A percentile compares a stretch with the other conserved stretches of the same genome.
phyloP scores from a whole-genome alignment of 345 rosid species.

The Gossypium stocksii region DNA sequence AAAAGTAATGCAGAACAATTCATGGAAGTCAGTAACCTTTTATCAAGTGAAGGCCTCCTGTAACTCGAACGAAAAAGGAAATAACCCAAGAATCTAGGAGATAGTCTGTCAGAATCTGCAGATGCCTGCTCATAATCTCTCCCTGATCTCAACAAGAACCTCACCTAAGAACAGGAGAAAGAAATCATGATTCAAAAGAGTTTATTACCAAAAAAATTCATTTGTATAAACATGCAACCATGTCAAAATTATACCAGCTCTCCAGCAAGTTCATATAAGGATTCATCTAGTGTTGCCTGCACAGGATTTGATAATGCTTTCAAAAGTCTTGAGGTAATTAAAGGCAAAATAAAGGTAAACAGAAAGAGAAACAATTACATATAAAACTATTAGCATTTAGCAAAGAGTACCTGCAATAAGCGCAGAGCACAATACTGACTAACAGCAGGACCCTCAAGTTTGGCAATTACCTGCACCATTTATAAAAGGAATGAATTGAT shows the following conservation, averaged over 20 bases:
- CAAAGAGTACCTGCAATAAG: conserved; percentile 61
- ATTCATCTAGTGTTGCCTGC: conserved; percentile 97
- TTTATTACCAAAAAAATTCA: conserved; percentile 10
- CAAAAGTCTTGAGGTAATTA: conserved; percentile 15
- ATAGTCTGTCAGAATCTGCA: conserved; percentile 63
- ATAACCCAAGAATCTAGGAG: conserved; percentile 87
- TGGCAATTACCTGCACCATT: conserved; percentile 75
- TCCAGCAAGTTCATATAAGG: conserved; percentile 97
- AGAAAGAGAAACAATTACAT: neutral
- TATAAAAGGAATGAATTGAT: conserved; percentile 8
- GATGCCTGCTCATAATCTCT: conserved; percentile 81
- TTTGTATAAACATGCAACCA: conserved; percentile 15
- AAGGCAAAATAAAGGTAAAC: neutral
- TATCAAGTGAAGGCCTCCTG: conserved; percentile 67
- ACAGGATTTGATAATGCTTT: conserved; percentile 22
- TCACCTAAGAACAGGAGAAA: conserved; percentile 53
- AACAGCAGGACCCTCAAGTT: conserved; percentile 97
- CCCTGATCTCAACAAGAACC: conserved; percentile 95
- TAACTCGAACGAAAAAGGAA: conserved; percentile 75
- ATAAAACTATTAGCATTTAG: conserved; percentile 8
- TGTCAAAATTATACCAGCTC: conserved; percentile 63
- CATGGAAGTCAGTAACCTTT: conserved; percentile 41
- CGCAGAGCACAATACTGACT: conserved; percentile 96
- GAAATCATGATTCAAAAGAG: conserved; percentile 5
- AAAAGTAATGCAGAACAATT: conserved; percentile 4